Conservation (phyloP, 2,329 filamentous ascomycete species). For the Aspergillus ochraceus region DNA sequence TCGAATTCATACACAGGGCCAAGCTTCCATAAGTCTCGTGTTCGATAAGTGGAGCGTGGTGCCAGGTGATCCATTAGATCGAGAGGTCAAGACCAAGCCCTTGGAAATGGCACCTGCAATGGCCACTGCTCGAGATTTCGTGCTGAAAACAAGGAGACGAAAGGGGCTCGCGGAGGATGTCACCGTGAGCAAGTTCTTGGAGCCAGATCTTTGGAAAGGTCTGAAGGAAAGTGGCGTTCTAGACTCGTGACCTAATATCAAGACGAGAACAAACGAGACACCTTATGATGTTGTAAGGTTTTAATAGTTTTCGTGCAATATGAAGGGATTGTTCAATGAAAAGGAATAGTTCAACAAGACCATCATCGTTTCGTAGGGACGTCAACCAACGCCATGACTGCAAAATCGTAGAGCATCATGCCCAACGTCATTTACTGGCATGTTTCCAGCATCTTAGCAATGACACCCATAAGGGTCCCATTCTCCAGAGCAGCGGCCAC, state of each 20-base stretch:
- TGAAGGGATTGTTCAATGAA: background rate
- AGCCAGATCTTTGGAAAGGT: constrained; percentile 87
- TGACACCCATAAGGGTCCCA: constrained; percentile 79
- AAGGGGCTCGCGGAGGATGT: constrained; percentile 97
- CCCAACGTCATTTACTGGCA: constrained; percentile 56
- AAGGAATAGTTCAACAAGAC: background rate
- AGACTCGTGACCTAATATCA: constrained; percentile 51
- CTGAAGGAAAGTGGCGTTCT: constrained; percentile 86
- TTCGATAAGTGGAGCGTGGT: constrained; percentile 97
- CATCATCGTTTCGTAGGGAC: background rate
- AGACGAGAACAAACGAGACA: background rate
- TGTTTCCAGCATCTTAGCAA: constrained; percentile 91
- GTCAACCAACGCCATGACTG: background rate
- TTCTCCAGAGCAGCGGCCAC: constrained; percentile 95
- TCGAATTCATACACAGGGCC: constrained; percentile 90
- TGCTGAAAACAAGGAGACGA: constrained; percentile 87
- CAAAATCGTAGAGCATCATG: background rate
- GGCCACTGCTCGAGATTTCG: constrained; percentile 91
- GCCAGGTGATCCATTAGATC: constrained; percentile 90
- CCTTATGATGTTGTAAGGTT: background rate
- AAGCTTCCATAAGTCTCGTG: constrained; percentile 84
- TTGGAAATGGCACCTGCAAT: constrained; percentile 85
- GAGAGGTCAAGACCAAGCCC: constrained; percentile 75
- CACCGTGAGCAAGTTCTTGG: constrained; percentile 91
- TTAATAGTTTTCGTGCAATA: background rate